Evolutionary conservation across 176 grass and related monocot species (phyloP).

Genomic region (Pontederia paniculata): DNA sequence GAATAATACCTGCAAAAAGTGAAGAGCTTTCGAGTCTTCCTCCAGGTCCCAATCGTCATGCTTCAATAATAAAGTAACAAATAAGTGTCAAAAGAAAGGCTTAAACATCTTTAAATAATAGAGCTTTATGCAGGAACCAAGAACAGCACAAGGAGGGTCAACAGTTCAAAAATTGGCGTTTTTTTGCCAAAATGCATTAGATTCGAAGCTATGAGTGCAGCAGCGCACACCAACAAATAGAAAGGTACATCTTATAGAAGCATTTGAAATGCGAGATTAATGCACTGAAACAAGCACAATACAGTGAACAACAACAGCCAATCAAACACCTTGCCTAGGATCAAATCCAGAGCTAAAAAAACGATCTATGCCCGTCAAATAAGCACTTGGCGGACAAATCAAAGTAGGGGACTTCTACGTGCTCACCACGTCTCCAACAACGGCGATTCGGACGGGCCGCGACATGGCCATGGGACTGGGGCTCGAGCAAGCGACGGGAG

Average conservation of each 20-base stretch:
- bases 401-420: neutral
- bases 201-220: too few relatives aligned
- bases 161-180: too few relatives aligned
- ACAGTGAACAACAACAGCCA: too few relatives aligned
- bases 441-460: constrained; percentile 45
- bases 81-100: constrained; percentile 8
- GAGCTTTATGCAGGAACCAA: neutral
- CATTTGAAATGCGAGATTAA: too few relatives aligned
- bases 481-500: constrained; percentile 12
- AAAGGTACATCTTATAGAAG: too few relatives aligned
- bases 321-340: too few relatives aligned
- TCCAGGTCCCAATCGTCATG: constrained; percentile 85
- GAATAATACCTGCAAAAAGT: constrained; percentile 57
- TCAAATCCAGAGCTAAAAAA: neutral
- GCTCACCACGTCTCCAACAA: constrained; percentile 82
- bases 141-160: neutral
- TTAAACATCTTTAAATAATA: neutral
- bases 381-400: neutral
- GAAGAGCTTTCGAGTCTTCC: constrained; percentile 77
- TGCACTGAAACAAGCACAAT: too few relatives aligned
- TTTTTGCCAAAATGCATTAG: too few relatives aligned
- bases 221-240: too few relatives aligned
- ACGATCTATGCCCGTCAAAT: neutral
- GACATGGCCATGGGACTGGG: constrained; percentile 2
- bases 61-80: constrained; percentile 33